Conservation (phyloP, 345 rosid genomes). For the Arabis hirsuta region DNA sequence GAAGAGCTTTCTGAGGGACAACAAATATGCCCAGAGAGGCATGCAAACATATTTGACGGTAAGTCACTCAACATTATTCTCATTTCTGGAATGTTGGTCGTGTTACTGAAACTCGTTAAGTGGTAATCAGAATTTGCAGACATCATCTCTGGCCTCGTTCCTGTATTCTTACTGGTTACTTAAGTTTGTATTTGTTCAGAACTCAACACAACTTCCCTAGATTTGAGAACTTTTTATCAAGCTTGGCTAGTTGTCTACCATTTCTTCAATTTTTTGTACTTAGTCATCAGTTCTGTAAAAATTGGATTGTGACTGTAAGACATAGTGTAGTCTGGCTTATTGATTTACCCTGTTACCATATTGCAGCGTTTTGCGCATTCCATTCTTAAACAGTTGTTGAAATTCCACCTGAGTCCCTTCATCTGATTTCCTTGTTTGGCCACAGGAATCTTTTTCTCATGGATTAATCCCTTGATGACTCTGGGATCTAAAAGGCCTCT, state of each 20-base stretch:
- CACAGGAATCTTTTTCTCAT: constrained; percentile 66
- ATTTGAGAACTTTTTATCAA: background rate
- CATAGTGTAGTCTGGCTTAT: constrained; percentile 11
- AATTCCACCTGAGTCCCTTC: constrained; percentile 23
- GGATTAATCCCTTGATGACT: constrained; percentile 94
- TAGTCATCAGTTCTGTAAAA: background rate
- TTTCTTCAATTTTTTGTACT: no score
- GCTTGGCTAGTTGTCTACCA: background rate
- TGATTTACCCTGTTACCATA: background rate
- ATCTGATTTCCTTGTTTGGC: constrained; percentile 3
- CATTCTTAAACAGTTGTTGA: constrained; percentile 4
- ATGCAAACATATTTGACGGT: constrained; percentile 75
- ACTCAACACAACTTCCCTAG: background rate
- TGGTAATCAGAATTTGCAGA: constrained; percentile 19
- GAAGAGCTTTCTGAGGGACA: constrained; percentile 91
- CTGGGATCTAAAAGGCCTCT: constrained; percentile 83
- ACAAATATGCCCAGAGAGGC: constrained; percentile 85
- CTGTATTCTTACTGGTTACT: constrained; percentile 20
- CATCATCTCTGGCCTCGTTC: constrained; percentile 17
- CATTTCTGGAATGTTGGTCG: constrained; percentile 9
- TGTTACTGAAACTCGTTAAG: constrained; percentile 6
- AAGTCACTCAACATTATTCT: constrained; percentile 43
- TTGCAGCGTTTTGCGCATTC: constrained; percentile 1
- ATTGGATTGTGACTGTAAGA: constrained; percentile 5
- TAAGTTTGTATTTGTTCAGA: constrained; percentile 21